phyloP scores from a whole-genome alignment of 257 asterid species.

The Henckelia pumila region DNA sequence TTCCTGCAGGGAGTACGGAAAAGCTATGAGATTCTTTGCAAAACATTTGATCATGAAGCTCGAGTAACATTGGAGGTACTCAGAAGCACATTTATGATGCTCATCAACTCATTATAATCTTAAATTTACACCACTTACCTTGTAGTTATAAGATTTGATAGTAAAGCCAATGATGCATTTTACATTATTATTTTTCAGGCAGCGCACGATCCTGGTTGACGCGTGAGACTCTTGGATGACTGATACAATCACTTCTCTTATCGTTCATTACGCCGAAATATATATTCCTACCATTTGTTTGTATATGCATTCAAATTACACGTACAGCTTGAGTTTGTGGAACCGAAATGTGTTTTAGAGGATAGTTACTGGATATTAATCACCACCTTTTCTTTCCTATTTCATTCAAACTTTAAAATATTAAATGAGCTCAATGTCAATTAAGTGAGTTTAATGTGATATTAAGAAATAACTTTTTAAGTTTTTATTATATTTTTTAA shows the following conservation, averaged over 20 bases:
- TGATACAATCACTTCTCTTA: background rate
- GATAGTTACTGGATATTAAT: too few relatives aligned
- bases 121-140: constrained; percentile 15
- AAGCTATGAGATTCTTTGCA: constrained; percentile 77
- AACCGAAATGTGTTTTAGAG: background rate
- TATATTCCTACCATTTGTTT: background rate
- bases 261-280: background rate
- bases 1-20: constrained; percentile 47
- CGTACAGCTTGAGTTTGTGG: background rate
- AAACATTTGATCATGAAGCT: constrained; percentile 62
- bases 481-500: too few relatives aligned
- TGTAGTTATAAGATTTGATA: background rate
- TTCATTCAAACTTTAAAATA: too few relatives aligned
- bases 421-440: too few relatives aligned
- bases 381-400: too few relatives aligned
- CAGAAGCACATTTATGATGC: constrained; percentile 1
- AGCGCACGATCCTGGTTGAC: background rate
- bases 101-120: background rate
- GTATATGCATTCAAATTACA: background rate
- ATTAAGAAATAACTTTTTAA: too few relatives aligned
- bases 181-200: background rate
- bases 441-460: too few relatives aligned
- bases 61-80: constrained; percentile 48
- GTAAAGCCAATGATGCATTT: background rate
- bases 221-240: background rate